Evolutionary conservation across 2,329 filamentous ascomycete genomes (phyloP).

Genomic region (Fusarium aywerte): DNA sequence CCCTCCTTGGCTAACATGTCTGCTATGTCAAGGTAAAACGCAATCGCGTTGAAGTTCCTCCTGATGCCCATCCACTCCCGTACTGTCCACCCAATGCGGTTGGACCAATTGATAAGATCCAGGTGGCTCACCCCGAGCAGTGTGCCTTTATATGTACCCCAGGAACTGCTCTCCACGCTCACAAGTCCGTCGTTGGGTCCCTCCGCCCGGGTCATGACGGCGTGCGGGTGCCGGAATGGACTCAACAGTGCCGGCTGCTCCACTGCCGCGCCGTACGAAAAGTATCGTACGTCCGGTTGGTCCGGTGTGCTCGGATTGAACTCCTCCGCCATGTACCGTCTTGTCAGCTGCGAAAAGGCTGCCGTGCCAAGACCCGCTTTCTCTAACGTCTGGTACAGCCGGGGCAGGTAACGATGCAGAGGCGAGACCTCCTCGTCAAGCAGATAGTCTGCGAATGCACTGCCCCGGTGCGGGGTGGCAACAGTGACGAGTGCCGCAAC

Average conservation of each 20-base stretch:
- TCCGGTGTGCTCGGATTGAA: constrained; percentile 70
- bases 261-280: constrained; percentile 69
- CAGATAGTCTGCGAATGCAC: constrained; percentile 65
- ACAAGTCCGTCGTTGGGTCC: constrained; percentile 75
- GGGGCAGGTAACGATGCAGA: constrained; percentile 61
- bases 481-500: constrained; percentile 66
- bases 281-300: constrained; percentile 64
- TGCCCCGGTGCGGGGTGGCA: constrained; percentile 66
- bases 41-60: constrained; percentile 72
- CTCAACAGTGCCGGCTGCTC: constrained; percentile 68
- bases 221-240: constrained; percentile 66
- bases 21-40: constrained; percentile 73
- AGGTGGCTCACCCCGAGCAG: constrained; percentile 70
- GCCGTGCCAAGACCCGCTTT: constrained; percentile 65
- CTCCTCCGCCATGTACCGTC: constrained; percentile 64
- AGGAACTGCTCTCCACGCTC: constrained; percentile 70
- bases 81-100: constrained; percentile 65
- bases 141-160: constrained; percentile 73
- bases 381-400: constrained; percentile 63
- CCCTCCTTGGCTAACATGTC: constrained; percentile 79
- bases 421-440: constrained; percentile 56
- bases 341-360: constrained; percentile 71
- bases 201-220: constrained; percentile 61
- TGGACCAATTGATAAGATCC: constrained; percentile 76
- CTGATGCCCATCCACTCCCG: constrained; percentile 64